These are phyloP conservation scores for Oidium heveae DNA, from an alignment of 2,329 filamentous ascomycete genomes.

Conservation along the genomic window DNA sequence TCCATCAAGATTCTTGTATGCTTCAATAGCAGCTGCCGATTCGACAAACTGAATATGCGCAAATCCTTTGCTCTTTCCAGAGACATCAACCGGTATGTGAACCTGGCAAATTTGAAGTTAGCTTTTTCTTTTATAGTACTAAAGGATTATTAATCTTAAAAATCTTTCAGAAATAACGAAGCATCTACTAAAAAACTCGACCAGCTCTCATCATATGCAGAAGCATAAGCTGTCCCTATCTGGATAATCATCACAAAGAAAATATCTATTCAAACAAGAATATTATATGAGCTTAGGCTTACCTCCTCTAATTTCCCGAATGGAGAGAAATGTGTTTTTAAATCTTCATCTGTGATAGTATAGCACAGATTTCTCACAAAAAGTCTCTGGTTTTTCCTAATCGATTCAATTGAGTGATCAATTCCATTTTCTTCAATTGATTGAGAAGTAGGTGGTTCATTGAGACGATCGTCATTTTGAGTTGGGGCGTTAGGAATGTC, in stretches of 20 bases:
- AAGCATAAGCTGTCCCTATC: slow-evolving; percentile 99
- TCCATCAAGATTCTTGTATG: slow-evolving; percentile 58
- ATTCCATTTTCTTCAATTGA: slow-evolving; percentile 9
- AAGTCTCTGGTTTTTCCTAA: slow-evolving; percentile 49
- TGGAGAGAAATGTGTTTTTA: slow-evolving; percentile 42
- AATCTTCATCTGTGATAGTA: slow-evolving; percentile 48
- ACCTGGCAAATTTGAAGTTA: slow-evolving; percentile 34
- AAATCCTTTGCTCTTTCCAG: slow-evolving; percentile 65
- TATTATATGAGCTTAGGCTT: slow-evolving; percentile 17
- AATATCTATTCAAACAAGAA: slow-evolving; percentile 7
- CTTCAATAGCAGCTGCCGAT: slow-evolving; percentile 46
- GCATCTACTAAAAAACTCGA: slow-evolving; percentile 99
- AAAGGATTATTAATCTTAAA: slow-evolving; percentile 6
- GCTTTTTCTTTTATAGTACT: slow-evolving; percentile 9
- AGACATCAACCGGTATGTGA: slow-evolving; percentile 54
- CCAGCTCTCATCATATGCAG: slow-evolving; percentile 77
- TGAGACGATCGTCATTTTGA: not conserved
- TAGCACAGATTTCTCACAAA: slow-evolving; percentile 83
- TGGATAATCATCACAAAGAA: slow-evolving; percentile 73
- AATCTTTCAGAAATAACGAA: slow-evolving; percentile 47
- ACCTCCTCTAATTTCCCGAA: slow-evolving; percentile 75
- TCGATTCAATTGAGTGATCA: slow-evolving; percentile 25
- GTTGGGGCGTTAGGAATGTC: not conserved
- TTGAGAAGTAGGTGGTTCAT: slow-evolving; percentile 3
- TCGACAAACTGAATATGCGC: slow-evolving; percentile 62